Evolutionary conservation across 2,329 filamentous ascomycete species (phyloP).

Genomic region (Paracoccidioides lutzii): DNA sequence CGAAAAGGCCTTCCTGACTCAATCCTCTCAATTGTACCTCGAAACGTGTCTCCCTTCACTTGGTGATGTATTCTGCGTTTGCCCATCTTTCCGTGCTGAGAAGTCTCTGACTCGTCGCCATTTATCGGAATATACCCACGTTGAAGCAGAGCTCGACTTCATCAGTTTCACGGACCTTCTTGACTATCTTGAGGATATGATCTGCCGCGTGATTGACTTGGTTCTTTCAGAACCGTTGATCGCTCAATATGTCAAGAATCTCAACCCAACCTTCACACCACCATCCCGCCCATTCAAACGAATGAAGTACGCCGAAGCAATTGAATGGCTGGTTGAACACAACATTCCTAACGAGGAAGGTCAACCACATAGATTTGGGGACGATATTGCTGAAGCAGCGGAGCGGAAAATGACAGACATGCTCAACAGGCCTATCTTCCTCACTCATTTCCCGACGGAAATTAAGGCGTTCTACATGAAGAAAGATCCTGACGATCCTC

Average conservation of each 20-base stretch:
- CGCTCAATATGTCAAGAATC: slow-evolving; percentile 60
- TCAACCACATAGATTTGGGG: slow-evolving; percentile 78
- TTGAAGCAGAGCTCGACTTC: slow-evolving; percentile 93
- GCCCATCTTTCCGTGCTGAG: slow-evolving; percentile 97
- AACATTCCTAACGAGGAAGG: slow-evolving; percentile 89
- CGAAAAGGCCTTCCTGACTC: slow-evolving; percentile 83
- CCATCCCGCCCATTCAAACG: slow-evolving; percentile 79
- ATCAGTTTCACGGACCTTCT: slow-evolving; percentile 87
- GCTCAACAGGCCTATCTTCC: slow-evolving; percentile 88
- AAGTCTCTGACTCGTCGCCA: slow-evolving; percentile 91
- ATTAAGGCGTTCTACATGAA: slow-evolving; percentile 99
- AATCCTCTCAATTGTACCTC: slow-evolving; percentile 93
- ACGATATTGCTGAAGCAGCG: slow-evolving; percentile 95
- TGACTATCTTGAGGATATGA: slow-evolving; percentile 69
- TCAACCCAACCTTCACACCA: slow-evolving; percentile 80
- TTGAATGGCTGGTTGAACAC: slow-evolving; percentile 83
- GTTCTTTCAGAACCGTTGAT: slow-evolving; percentile 61
- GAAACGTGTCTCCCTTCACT: slow-evolving; percentile 85
- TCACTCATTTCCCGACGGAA: slow-evolving; percentile 92
- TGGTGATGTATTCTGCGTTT: slow-evolving; percentile 94
- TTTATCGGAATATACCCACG: slow-evolving; percentile 89
- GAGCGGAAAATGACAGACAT: slow-evolving; percentile 95
- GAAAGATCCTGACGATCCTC: slow-evolving; percentile 61
- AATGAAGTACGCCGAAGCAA: slow-evolving; percentile 90
- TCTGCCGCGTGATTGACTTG: slow-evolving; percentile 73